A percentile compares a stretch with the other conserved stretches of the same genome.
These are phyloP conservation scores for Ballota nigra DNA, from an alignment of 257 asterid genomes.

Conservation along the genomic window DNA sequence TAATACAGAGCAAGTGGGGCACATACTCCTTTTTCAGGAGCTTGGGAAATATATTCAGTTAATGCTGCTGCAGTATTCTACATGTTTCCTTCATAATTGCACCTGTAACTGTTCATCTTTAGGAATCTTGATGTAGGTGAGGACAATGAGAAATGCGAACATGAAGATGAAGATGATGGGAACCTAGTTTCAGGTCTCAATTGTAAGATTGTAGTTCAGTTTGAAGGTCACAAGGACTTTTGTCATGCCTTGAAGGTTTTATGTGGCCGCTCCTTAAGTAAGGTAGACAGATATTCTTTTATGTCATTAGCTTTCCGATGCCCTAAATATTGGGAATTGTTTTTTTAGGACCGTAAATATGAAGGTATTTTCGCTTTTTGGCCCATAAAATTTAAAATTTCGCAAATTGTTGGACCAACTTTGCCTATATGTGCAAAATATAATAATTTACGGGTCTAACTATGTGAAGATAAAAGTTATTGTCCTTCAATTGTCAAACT, in stretches of 20 bases:
- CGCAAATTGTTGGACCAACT: no score
- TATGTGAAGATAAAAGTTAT: no score
- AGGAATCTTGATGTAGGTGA: conserved; percentile 95
- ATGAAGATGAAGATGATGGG: conserved; percentile 53
- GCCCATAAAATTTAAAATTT: no score
- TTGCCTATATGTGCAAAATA: no score
- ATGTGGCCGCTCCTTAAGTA: conserved; percentile 74
- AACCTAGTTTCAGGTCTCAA: conserved; percentile 82
- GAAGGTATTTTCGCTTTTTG: no score
- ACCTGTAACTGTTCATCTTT: conserved; percentile 20
- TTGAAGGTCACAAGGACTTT: conserved; percentile 70
- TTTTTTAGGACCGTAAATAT: no score
- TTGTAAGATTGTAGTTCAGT: conserved; percentile 82
- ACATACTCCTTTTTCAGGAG: neutral
- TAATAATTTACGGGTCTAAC: no score
- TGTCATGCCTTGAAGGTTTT: conserved; percentile 71
- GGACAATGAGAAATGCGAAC: conserved; percentile 51
- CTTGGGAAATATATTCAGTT: neutral
- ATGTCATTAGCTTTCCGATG: neutral
- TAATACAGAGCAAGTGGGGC: neutral
- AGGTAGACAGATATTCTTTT: conserved; percentile 45
- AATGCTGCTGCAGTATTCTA: neutral
- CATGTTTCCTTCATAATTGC: conserved; percentile 11
- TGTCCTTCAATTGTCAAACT: no score
- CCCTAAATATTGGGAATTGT: neutral